Base-by-base conservation (phyloP, 306 rosid species). In the Prunus mume region DNA sequence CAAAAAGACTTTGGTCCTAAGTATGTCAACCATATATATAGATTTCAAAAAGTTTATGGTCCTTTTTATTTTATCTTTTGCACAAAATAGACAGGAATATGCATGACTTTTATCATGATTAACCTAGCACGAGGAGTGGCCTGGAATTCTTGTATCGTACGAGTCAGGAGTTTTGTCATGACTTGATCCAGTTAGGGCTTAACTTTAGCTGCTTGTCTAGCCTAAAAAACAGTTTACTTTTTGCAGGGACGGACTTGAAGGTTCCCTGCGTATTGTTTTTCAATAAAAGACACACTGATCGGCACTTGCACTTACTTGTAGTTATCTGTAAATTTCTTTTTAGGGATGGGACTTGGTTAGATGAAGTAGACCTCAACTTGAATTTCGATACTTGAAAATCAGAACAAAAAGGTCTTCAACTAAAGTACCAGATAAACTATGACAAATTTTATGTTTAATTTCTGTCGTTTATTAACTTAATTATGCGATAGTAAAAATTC, bases 1-100 rank as follows among this genome's bases (percentile, higher is more conserved):
- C 69, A 27, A 34, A 15, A 55, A 58, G 62, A 73, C 65, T 75
- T 82, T 84, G 86, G 87, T 65, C 88, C 85, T 78, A 5, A 68
- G 50, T 62, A 73, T 78, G 77, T 82, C 83, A 81, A 83, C 78
- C 81, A 20, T 47, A 50, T 18, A 68, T 68, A 51, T 28, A 25
- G 3, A 18, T 52, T 41, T 79, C 20, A 49, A 58, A 49, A 73
- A 60, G 73, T 70, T 69, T 47, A 52, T 30, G 25, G 60, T 65
- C 68, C 81, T 49, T 38, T 7, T 38, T 38, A 5, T 38, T 38
- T 14, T 49, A 6, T 14, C 13, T 49, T 49, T 49, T 13, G 54
- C 3, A 49, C 17, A 12, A 49, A 49, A 11, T 49, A 3, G 4
- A 14, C 54, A 49, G 19, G 19, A 49, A 49, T 5, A 49, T 49